phyloP scores from a whole-genome alignment of 1,139 yeast genomes.

The Candida mesenterica region DNA sequence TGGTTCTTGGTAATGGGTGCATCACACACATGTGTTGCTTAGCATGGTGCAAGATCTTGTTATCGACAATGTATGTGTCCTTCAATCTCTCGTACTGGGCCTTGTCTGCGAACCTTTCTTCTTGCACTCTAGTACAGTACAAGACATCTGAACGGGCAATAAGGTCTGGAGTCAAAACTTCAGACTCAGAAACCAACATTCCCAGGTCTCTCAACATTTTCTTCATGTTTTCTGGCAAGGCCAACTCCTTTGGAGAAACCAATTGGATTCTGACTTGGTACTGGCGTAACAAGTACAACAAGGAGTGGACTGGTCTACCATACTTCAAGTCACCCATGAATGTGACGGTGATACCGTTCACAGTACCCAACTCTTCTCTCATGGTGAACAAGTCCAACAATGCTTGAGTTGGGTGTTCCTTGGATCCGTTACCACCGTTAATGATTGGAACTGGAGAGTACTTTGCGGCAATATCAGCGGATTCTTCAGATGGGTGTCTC shows the following conservation, averaged over 20 bases:
- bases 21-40: constrained; percentile 98
- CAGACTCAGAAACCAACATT: constrained; percentile 71
- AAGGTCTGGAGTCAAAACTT: constrained; percentile 75
- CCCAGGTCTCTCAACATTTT: constrained; percentile 62
- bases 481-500: constrained; percentile 92
- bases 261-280: constrained; percentile 93
- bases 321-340: constrained; percentile 98
- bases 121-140: constrained; percentile 97
- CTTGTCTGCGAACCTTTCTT: constrained; percentile 82
- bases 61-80: constrained; percentile 90
- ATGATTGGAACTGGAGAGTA: constrained; percentile 96
- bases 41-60: constrained; percentile 85
- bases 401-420: constrained; percentile 99
- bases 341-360: constrained; percentile 95
- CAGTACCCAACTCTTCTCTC: constrained; percentile 98
- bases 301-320: constrained; percentile 98
- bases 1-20: constrained; percentile 98
- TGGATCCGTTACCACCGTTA: constrained; percentile 96
- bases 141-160: constrained; percentile 89
- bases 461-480: constrained; percentile 93
- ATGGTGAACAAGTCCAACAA: constrained; percentile 95
- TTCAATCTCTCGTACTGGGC: constrained; percentile 83
- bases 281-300: constrained; percentile 84
- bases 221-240: constrained; percentile 72
- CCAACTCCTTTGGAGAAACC: constrained; percentile 85